Conservation (phyloP, 768 basidiomycete genomes). For the Pisolithus orientalis region DNA sequence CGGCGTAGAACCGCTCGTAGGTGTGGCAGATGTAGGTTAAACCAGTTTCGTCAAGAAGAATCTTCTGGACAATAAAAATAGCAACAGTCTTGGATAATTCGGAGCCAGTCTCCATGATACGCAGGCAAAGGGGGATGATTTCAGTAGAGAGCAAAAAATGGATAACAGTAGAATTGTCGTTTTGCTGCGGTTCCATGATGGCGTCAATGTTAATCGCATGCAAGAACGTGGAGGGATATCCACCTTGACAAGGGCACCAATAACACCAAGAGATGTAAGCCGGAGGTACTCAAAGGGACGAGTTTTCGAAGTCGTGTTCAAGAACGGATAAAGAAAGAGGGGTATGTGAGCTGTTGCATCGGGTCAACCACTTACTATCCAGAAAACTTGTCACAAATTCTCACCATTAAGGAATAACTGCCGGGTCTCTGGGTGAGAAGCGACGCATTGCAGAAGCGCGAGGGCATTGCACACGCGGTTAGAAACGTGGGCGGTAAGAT, state of each 20-base stretch:
- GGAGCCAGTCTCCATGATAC: constrained; percentile 99
- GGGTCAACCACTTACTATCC: background rate
- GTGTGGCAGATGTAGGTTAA: constrained; percentile 99
- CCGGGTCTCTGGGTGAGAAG: constrained; percentile 93
- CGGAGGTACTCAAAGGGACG: constrained; percentile 99
- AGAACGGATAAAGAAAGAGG: constrained; percentile 90
- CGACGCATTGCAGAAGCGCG: constrained; percentile 95
- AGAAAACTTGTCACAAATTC: constrained; percentile 10
- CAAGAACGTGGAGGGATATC: constrained; percentile 10
- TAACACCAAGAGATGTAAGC: constrained; percentile 98
- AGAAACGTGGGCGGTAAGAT: constrained; percentile 94
- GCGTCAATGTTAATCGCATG: constrained; percentile 6
- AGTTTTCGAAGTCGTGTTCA: constrained; percentile 98
- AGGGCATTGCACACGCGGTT: constrained; percentile 99
- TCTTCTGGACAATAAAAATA: constrained; percentile 99
- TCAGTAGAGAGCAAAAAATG: constrained; percentile 98
- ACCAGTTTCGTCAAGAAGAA: constrained; percentile 93
- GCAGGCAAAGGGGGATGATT: constrained; percentile 97
- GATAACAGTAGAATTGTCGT: constrained; percentile 98
- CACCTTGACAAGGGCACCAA: constrained; percentile 97
- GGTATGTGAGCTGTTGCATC: constrained; percentile 85
- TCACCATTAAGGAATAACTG: constrained; percentile 90
- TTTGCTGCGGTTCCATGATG: constrained; percentile 60
- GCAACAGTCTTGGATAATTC: constrained; percentile 98
- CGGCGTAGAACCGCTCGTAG: constrained; percentile 99